Evolutionary conservation across 495 filamentous ascomycete genomes (phyloP).

Genomic region (Pyrenula aspistea): DNA sequence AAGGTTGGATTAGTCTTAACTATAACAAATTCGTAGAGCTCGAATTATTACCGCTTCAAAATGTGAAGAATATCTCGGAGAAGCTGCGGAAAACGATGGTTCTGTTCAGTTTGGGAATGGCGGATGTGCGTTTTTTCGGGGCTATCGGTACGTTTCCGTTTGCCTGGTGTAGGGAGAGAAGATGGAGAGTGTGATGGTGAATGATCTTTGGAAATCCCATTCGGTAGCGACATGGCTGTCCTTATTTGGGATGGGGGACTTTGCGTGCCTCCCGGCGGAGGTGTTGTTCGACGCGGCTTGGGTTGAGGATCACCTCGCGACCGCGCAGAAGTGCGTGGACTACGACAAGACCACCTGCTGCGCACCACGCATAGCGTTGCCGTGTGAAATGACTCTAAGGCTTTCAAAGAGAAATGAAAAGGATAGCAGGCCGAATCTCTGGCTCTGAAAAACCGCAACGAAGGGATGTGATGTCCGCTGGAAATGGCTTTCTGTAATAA

Average conservation of each 20-base stretch:
- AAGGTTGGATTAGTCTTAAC: constrained; percentile 12
- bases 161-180: constrained; percentile 26
- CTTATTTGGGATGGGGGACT: neutral
- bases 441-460: neutral
- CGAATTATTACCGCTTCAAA: constrained; percentile 22
- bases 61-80: constrained; percentile 28
- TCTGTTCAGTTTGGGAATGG: constrained; percentile 19
- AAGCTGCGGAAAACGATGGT: constrained; percentile 24
- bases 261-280: neutral
- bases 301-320: neutral
- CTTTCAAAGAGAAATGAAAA: too few relatives aligned
- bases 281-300: neutral
- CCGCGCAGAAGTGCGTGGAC: neutral
- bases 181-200: constrained; percentile 18
- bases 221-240: neutral
- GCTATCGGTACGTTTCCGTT: constrained; percentile 31
- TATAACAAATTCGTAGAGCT: too few relatives aligned
- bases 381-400: too few relatives aligned
- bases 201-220: constrained; percentile 6
- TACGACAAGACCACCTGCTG: neutral
- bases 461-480: neutral
- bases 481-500: neutral
- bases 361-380: neutral
- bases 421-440: too few relatives aligned
- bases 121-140: constrained; percentile 23